These are phyloP conservation scores for Fusarium brachygibbosum DNA, from an alignment of 2,329 filamentous ascomycete species.

Conservation along the genomic window DNA sequence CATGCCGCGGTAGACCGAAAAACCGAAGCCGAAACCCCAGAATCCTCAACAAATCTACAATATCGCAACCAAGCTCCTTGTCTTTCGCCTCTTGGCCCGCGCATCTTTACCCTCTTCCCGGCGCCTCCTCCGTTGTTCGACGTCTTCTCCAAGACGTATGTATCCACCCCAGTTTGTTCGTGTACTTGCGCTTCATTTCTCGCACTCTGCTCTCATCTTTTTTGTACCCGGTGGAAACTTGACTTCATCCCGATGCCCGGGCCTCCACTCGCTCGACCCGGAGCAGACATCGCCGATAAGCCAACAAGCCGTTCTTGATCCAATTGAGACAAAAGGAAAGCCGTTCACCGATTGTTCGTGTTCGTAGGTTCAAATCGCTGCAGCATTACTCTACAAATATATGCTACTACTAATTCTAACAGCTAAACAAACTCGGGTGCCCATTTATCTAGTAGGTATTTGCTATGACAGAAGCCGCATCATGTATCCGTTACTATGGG, in stretches of 20 bases:
- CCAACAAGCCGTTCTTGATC: conserved; percentile 4
- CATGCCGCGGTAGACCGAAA: conserved; percentile 31
- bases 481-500: conserved; percentile 13
- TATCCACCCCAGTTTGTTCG: conserved; percentile 12
- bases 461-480: neutral
- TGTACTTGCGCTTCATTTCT: conserved; percentile 1
- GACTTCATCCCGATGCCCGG: conserved; percentile 10
- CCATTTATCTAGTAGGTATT: neutral
- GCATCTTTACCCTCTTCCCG: conserved; percentile 41
- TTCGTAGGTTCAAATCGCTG: neutral
- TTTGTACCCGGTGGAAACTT: conserved; percentile 35
- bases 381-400: neutral
- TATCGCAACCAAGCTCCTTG: conserved; percentile 28
- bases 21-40: conserved; percentile 25
- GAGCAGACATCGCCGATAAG: conserved; percentile 6
- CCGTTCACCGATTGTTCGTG: neutral
- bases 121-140: conserved; percentile 40
- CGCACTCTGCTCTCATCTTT: conserved; percentile 4
- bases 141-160: conserved; percentile 28
- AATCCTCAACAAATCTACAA: conserved; percentile 45
- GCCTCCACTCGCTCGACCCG: conserved; percentile 11
- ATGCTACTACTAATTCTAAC: neutral
- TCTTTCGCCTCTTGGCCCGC: conserved; percentile 43
- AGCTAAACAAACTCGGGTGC: neutral
- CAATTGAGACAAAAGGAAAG: conserved; percentile 1